phyloP scores from a whole-genome alignment of 495 filamentous ascomycete species.

The Xylaria venustula region DNA sequence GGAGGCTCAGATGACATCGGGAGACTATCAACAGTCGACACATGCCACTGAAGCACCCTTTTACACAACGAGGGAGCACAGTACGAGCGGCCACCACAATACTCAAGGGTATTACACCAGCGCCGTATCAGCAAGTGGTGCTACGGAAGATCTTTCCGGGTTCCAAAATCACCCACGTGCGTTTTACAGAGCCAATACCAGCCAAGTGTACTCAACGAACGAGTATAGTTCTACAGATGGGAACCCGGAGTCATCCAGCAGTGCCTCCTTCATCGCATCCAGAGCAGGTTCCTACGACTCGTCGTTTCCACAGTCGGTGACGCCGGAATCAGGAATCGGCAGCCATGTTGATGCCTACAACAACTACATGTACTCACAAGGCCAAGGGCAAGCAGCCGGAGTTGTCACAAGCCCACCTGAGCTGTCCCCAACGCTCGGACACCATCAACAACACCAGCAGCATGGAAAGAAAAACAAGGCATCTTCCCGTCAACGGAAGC shows the following conservation, averaged over 20 bases:
- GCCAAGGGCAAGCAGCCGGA: constrained; percentile 17
- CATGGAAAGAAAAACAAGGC: constrained; percentile 13
- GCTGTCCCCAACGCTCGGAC: constrained; percentile 13
- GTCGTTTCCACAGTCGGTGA: constrained; percentile 21
- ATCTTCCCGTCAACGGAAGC: constrained; percentile 19
- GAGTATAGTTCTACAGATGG: constrained; percentile 20
- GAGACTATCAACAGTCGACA: constrained; percentile 23
- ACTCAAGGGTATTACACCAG: constrained; percentile 21
- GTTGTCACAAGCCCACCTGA: constrained; percentile 19
- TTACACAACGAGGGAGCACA: constrained; percentile 19
- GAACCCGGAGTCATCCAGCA: constrained; percentile 21
- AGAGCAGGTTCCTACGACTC: constrained; percentile 22
- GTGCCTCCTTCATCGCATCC: constrained; percentile 20
- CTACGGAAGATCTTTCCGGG: constrained; percentile 20
- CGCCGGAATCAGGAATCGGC: constrained; percentile 18
- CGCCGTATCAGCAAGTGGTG: constrained; percentile 13
- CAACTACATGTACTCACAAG: constrained; percentile 21
- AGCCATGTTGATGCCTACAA: constrained; percentile 23
- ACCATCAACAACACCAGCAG: constrained; percentile 14
- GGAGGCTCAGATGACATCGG: constrained; percentile 21
- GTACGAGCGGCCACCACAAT: constrained; percentile 17
- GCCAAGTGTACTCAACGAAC: constrained; percentile 20
- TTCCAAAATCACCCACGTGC: constrained; percentile 22
- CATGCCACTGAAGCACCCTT: constrained; percentile 22
- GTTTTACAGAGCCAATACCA: constrained; percentile 18